Evolutionary conservation across 2,329 filamentous ascomycete species (phyloP), one percentile per base, ranked within the genome.

Genomic region (Metarhizium rileyi): DNA sequence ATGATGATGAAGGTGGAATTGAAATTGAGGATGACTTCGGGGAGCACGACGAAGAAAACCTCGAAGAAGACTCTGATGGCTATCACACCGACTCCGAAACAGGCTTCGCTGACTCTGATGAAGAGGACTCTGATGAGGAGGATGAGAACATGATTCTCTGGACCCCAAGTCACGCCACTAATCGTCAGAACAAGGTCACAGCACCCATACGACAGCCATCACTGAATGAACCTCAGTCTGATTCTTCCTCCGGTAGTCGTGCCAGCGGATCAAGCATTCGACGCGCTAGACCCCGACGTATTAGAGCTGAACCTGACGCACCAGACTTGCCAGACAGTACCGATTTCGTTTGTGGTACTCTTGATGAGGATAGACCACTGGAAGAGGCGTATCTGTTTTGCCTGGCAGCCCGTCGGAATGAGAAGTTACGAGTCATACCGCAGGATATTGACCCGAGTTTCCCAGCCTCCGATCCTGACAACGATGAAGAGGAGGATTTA

Each of bases 361-460:
- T 98, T 20, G 93, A 98, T 57, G 93, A 98, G 67, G 93, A 98
- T 61, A 83, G 89, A 42, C 89, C 90, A 3, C 70, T 97, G n/a
- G 93, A 98, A 64, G 89, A 90, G 57, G 91, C 89, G 1, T 98
- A 96, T 65, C 78, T 95, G 50, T 87, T 87, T 2, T 89, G 86
- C 59, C 77, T 94, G 51, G 86, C 90, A 60, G 83, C 87, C 49
- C 84, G 87, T 56, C 85, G 90, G 58, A 84, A 84, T 44, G 83
- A 85, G 57, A 95, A 90, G 70, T 85, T 90, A 53, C 83, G 86
- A 54, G 65, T 81, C 27, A 88, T 91, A 27, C 91, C 93, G n/a
- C 93, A 97, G 63, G 93, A 97, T 59, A 95, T 96, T 52, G 93
- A 98, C 62, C 93, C 93, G 1, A 96, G 90, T 62, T 98, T 98